These are phyloP conservation scores for Spathaspora sp. DNA, from an alignment of 805 yeast genomes.

Conservation along the genomic window DNA sequence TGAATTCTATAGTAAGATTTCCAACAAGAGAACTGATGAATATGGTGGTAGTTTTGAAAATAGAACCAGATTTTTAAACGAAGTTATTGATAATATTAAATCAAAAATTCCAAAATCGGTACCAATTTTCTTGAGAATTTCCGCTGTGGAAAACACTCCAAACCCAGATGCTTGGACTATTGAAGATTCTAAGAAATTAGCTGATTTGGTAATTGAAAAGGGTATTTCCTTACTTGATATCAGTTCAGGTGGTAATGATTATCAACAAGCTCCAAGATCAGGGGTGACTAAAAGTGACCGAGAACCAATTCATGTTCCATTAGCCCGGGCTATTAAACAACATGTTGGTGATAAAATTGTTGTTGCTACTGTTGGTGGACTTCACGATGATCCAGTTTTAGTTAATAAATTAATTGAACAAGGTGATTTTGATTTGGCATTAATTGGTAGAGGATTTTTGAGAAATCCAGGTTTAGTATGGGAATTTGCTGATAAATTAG, in stretches of 20 bases:
- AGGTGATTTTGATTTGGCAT: conserved; percentile 44
- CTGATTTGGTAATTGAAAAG: conserved; percentile 33
- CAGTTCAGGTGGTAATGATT: conserved; percentile 50
- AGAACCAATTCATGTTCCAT: conserved; percentile 33
- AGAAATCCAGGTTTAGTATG: conserved; percentile 49
- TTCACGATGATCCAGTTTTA: conserved; percentile 25
- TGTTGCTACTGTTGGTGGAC: conserved; percentile 47
- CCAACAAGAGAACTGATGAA: conserved; percentile 55
- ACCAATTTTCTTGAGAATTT: conserved; percentile 47
- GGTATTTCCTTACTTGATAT: conserved; percentile 54
- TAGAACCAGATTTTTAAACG: conserved; percentile 47
- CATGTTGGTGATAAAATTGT: conserved; percentile 40
- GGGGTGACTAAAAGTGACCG: neutral
- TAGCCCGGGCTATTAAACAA: conserved; percentile 40
- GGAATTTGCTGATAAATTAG: conserved; percentile 49
- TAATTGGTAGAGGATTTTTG: conserved; percentile 45
- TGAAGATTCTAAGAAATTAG: conserved; percentile 41
- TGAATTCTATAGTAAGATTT: conserved; percentile 42
- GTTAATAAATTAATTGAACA: conserved; percentile 41
- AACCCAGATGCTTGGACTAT: conserved; percentile 39
- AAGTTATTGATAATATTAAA: conserved; percentile 41
- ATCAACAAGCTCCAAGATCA: conserved; percentile 23
- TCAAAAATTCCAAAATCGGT: conserved; percentile 33
- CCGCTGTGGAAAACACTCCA: conserved; percentile 42
- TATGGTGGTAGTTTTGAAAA: conserved; percentile 65